Percentiles rank a stretch among this genome's conserved stretches.
Conservation (phyloP, 371 early-diverging fungal genomes). For the Mortierella sp. region DNA sequence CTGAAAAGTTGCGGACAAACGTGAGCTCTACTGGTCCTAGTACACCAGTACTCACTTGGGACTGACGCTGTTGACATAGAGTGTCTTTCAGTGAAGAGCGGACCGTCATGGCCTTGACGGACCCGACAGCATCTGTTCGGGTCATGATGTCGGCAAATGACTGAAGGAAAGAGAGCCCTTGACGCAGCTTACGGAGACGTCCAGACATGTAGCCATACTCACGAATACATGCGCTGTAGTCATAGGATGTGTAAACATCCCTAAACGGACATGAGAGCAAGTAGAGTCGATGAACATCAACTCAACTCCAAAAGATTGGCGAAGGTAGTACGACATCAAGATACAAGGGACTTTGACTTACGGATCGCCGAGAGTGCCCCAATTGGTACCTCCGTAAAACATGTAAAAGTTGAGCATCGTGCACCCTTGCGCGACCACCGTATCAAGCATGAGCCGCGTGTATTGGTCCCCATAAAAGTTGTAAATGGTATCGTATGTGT, state of each 20-base stretch:
- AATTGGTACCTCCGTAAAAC: slow-evolving; percentile 88
- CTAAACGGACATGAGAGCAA: no score
- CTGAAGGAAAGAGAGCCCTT: slow-evolving; percentile 69
- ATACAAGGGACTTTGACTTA: slow-evolving; percentile 54
- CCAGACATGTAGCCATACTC: slow-evolving; percentile 80
- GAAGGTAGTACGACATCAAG: no score
- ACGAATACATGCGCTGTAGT: slow-evolving; percentile 84
- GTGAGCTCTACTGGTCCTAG: slow-evolving; percentile 63
- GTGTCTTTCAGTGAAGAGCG: slow-evolving; percentile 59
- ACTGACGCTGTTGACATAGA: slow-evolving; percentile 62
- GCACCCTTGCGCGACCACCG: slow-evolving; percentile 75
- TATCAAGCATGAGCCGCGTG: slow-evolving; percentile 73
- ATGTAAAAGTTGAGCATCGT: slow-evolving; percentile 79
- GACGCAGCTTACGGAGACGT: slow-evolving; percentile 73
- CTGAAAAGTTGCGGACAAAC: slow-evolving; percentile 79
- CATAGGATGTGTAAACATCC: slow-evolving; percentile 84
- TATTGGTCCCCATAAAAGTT: slow-evolving; percentile 80
- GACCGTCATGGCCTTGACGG: slow-evolving; percentile 42
- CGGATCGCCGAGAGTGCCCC: slow-evolving; percentile 84
- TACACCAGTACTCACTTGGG: background rate
- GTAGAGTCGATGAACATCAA: no score
- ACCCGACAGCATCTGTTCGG: slow-evolving; percentile 60
- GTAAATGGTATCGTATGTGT: slow-evolving; percentile 78
- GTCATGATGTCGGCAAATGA: slow-evolving; percentile 73
- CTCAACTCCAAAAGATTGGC: background rate